Conservation (phyloP, 768 basidiomycete species). For the Tremella fuciformis region DNA sequence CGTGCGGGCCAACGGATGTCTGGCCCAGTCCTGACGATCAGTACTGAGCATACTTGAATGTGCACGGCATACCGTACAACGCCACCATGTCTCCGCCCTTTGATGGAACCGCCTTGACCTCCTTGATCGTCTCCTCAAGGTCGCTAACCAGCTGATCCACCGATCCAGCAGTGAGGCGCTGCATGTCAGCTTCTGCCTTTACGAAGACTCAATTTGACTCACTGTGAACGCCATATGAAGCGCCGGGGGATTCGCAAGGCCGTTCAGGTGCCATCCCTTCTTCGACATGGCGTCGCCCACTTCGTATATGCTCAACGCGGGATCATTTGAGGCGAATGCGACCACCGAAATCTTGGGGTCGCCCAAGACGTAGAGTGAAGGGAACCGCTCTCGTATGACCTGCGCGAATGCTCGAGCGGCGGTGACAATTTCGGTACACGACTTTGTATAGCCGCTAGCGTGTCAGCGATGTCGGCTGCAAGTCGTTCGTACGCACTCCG, state of each 20-base stretch:
- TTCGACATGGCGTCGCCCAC: slow-evolving; percentile 85
- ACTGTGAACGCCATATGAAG: slow-evolving; percentile 95
- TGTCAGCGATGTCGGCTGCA: neutral
- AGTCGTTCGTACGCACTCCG: slow-evolving; percentile 59
- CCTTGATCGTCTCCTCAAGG: slow-evolving; percentile 70
- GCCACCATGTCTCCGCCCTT: slow-evolving; percentile 72
- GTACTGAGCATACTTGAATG: slow-evolving; percentile 37
- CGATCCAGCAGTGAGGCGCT: slow-evolving; percentile 75
- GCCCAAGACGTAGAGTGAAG: slow-evolving; percentile 80
- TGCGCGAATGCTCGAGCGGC: slow-evolving; percentile 65
- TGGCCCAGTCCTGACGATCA: slow-evolving; percentile 65
- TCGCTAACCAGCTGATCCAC: slow-evolving; percentile 80
- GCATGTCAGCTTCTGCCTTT: slow-evolving; percentile 14
- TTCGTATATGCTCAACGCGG: slow-evolving; percentile 70
- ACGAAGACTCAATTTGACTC: slow-evolving; percentile 44
- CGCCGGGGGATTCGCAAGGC: slow-evolving; percentile 66
- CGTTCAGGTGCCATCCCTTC: slow-evolving; percentile 89
- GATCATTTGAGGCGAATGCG: slow-evolving; percentile 66
- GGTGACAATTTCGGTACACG: slow-evolving; percentile 77
- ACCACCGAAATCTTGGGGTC: slow-evolving; percentile 86
- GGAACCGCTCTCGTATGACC: slow-evolving; percentile 57
- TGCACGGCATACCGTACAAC: slow-evolving; percentile 66
- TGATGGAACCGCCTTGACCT: slow-evolving; percentile 59
- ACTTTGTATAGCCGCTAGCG: slow-evolving; percentile 76
- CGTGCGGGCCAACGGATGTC: slow-evolving; percentile 75